Evolutionary conservation across 1,284 basidiomycete genomes (phyloP), one percentile per base, ranked within the genome.

Genomic region (Psilocybe mexicana): DNA sequence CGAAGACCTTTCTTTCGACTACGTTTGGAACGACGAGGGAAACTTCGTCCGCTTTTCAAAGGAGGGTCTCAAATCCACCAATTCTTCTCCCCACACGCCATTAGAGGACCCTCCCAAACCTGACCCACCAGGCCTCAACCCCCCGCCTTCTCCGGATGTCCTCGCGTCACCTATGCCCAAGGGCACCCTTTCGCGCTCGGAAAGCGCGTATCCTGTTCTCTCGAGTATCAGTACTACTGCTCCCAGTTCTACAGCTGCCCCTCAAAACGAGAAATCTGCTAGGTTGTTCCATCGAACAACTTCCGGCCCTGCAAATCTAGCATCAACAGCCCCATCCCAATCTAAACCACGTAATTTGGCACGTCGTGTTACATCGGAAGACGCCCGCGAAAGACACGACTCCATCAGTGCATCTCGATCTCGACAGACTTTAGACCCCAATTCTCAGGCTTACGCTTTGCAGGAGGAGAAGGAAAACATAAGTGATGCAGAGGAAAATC

Each of bases 1-100:
- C 62, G 82, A 84, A 43, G 87, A 89, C 62, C 80, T 89, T 59
- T 89, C 87, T 2, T 89, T 90, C 68, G 83, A 86, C 64, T 90
- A 88, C 62, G 79, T 84, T 59, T 74, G 77, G 50, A 84, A 87
- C 69, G 76, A 77, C 4, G 74, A 82, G 2, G 88, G 87, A 2
- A 81, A 88, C 63, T 79, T 79, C 59, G 76, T 86, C 42, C 84
- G 88, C 5, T 69, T 74, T 18, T 77, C 76, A 35, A 79, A 76
- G 65, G 76, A 75, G 40, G 30, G 6, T 72, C 70, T n/a, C 71
- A 76, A 51, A 75, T 35, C 46, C 18, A n/a, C n/a, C 6, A 28
- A n/a, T n/a, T 53, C 76, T 14, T 74, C 78, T 11, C 76, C 80
- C 2, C 72, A 79, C 26, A 76, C 77, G 10, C 75, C 76, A 10